Conservation (phyloP, 768 basidiomycete genomes). For the Coprinopsis marcescibilis region DNA sequence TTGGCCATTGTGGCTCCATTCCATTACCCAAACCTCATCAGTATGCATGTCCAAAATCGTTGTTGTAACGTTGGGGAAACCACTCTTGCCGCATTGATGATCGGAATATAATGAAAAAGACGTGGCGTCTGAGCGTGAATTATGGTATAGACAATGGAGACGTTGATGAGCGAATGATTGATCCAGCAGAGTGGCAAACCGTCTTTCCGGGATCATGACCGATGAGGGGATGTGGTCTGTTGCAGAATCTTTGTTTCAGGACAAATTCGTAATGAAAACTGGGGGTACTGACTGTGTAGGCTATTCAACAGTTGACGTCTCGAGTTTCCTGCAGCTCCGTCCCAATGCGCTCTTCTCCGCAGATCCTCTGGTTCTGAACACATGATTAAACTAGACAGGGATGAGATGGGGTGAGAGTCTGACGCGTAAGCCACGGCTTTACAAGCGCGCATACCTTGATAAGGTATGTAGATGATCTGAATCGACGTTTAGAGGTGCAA, state of each 20-base stretch:
- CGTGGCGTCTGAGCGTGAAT: constrained; percentile 47
- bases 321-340: constrained; percentile 79
- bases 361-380: constrained; percentile 82
- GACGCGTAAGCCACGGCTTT: constrained; percentile 10
- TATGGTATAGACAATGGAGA: constrained; percentile 82
- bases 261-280: background rate
- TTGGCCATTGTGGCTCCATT: constrained; percentile 88
- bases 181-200: constrained; percentile 77
- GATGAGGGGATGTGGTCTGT: constrained; percentile 85
- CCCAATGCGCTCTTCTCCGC: constrained; percentile 78
- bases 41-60: constrained; percentile 80
- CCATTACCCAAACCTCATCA: constrained; percentile 94
- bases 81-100: constrained; percentile 72
- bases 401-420: too few species aligned
- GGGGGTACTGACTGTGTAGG: constrained; percentile 64
- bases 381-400: constrained; percentile 74
- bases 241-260: constrained; percentile 8
- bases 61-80: constrained; percentile 83
- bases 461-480: constrained; percentile 79
- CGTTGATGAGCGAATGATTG: constrained; percentile 83
- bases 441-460: constrained; percentile 57
- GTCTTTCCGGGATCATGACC: constrained; percentile 88
- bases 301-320: constrained; percentile 67
- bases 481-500: constrained; percentile 78
- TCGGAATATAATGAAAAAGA: constrained; percentile 84